These are phyloP conservation scores for Sporobolomyces pararoseus DNA, from an alignment of 768 basidiomycete species.

Conservation along the genomic window DNA sequence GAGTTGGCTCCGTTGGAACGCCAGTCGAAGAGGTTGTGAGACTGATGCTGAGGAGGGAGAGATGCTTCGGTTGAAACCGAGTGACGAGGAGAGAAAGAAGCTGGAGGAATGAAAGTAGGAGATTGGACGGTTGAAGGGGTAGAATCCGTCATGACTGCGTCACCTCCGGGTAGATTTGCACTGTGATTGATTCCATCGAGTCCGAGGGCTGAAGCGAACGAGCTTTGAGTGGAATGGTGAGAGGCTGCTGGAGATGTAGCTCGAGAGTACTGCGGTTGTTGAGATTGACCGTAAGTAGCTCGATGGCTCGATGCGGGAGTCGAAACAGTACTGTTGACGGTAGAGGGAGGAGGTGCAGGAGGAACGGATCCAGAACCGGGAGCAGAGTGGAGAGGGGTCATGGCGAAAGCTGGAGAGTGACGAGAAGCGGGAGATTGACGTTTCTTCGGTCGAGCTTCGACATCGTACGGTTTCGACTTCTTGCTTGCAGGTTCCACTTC, in stretches of 20 bases:
- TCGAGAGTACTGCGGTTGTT: background rate
- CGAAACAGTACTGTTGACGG: background rate
- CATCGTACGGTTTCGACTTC: conserved; percentile 45
- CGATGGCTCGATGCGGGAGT: background rate
- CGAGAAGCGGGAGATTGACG: conserved; percentile 25
- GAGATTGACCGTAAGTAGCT: background rate
- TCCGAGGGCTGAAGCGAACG: conserved; percentile 6
- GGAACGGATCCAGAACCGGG: background rate
- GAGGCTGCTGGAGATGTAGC: background rate
- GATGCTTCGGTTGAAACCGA: conserved; percentile 14
- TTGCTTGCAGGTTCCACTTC: conserved; percentile 21
- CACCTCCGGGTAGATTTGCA: background rate
- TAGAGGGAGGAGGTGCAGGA: background rate
- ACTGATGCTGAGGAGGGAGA: background rate
- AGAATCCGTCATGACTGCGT: conserved; percentile 10
- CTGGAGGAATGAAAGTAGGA: background rate
- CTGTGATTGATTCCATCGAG: background rate
- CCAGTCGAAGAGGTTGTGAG: conserved; percentile 31
- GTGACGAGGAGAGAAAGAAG: background rate
- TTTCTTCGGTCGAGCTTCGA: conserved; percentile 36
- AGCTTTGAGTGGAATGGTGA: background rate
- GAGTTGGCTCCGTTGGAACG: conserved; percentile 5
- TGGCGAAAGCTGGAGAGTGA: conserved; percentile 41
- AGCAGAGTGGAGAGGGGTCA: conserved; percentile 36
- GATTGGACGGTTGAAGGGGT: background rate